phyloP scores from a whole-genome alignment of 2,329 filamentous ascomycete species.

The Trematosphaeria pertusa region DNA sequence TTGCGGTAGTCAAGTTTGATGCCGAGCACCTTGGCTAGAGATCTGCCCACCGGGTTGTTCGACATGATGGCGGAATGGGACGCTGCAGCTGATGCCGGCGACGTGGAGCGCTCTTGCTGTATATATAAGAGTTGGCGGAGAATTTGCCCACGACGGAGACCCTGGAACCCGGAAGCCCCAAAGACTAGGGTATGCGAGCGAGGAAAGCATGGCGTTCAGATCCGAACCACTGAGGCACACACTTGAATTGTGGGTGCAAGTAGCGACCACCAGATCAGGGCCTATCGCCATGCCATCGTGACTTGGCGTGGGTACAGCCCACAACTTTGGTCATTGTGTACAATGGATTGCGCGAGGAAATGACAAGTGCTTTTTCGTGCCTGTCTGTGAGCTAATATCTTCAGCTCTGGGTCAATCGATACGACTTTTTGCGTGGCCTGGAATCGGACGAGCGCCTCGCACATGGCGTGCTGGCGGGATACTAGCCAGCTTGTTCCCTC shows the following conservation, averaged over 20 bases:
- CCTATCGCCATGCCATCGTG: conserved; percentile 7
- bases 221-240: conserved; percentile 6
- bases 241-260: conserved; percentile 6
- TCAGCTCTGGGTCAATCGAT: conserved; percentile 1
- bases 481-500: conserved; percentile 30
- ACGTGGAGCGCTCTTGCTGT: no score
- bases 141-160: conserved; percentile 17
- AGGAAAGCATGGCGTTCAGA: conserved; percentile 3
- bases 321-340: neutral
- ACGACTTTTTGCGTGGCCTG: conserved; percentile 7
- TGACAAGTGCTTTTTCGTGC: conserved; percentile 12
- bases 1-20: conserved; percentile 80
- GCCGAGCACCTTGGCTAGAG: conserved; percentile 76
- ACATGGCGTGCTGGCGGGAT: conserved; percentile 22
- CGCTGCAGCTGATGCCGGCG: no score
- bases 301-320: conserved; percentile 12
- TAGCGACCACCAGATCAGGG: conserved; percentile 7
- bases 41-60: conserved; percentile 17
- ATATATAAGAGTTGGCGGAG: conserved; percentile 18
- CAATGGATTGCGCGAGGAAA: conserved; percentile 10
- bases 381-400: neutral
- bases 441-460: conserved; percentile 16
- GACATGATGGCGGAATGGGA: no score
- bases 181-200: conserved; percentile 5
- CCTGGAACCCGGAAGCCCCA: conserved; percentile 5